Conservation (phyloP, 768 basidiomycete genomes). For the Mycena amicta region DNA sequence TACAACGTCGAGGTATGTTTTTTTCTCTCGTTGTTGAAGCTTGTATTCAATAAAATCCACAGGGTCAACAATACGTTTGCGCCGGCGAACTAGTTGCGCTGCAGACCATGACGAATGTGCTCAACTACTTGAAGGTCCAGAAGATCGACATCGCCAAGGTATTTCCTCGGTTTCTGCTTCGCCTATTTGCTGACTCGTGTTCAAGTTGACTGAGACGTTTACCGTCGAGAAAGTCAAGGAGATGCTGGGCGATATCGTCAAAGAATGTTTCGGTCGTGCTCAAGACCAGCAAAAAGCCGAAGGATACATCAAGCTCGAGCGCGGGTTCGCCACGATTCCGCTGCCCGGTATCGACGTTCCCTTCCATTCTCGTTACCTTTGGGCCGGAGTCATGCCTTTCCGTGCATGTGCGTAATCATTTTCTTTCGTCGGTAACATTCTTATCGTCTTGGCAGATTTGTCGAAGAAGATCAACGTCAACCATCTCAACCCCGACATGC, state of each 20-base stretch:
- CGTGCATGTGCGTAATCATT: constrained; percentile 73
- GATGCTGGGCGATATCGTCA: constrained; percentile 91
- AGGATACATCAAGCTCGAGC: constrained; percentile 91
- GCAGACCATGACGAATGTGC: constrained; percentile 91
- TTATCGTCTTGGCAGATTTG: constrained; percentile 56
- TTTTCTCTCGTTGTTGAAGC: constrained; percentile 5
- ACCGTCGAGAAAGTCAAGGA: constrained; percentile 93
- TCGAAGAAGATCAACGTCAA: constrained; percentile 96
- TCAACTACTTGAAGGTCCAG: constrained; percentile 95
- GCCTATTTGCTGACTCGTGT: constrained; percentile 12
- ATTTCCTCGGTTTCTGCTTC: constrained; percentile 3
- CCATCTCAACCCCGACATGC: constrained; percentile 91
- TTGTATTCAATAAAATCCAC: constrained; percentile 13
- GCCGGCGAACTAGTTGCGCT: constrained; percentile 94
- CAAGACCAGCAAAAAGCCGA: constrained; percentile 77
- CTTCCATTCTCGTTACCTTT: constrained; percentile 98
- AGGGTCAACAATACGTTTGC: constrained; percentile 99
- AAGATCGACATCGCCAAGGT: constrained; percentile 93
- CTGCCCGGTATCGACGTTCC: constrained; percentile 98
- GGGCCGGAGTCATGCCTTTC: constrained; percentile 98
- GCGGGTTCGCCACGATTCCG: constrained; percentile 95
- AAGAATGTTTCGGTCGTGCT: constrained; percentile 75
- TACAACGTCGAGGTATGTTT: constrained; percentile 82
- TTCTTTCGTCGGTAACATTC: constrained; percentile 1
- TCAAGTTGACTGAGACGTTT: constrained; percentile 85